Percentiles rank a stretch among this genome's conserved stretches.
Evolutionary conservation across 352 stramenopile species (phyloP).

Genomic region (Lagenidium giganteum): DNA sequence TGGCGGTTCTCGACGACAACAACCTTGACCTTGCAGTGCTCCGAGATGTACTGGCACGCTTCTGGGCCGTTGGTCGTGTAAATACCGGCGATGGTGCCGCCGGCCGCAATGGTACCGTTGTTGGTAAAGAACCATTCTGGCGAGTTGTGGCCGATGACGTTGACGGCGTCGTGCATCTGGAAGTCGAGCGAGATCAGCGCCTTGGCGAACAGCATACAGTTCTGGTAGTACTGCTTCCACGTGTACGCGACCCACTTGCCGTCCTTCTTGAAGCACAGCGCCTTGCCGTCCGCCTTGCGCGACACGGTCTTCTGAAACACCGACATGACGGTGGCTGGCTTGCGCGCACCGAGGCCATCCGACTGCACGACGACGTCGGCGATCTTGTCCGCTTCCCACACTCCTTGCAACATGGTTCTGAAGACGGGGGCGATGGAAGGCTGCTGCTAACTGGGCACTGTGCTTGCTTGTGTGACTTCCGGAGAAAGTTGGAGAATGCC

Average conservation of each 20-base stretch:
- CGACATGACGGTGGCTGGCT: slow-evolving; percentile 27
- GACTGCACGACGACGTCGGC: slow-evolving; percentile 3
- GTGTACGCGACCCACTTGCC: slow-evolving; percentile 35
- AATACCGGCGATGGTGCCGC: slow-evolving; percentile 60
- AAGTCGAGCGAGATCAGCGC: slow-evolving; percentile 58
- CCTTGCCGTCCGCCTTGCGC: slow-evolving; percentile 16
- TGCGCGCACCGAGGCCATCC: slow-evolving; percentile 21
- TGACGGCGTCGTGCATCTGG: slow-evolving; percentile 53
- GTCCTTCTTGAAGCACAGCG: slow-evolving; percentile 29
- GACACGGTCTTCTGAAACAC: slow-evolving; percentile 33
- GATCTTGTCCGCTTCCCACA: not conserved
- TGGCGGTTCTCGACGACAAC: slow-evolving; percentile 53
- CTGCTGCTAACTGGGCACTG: not conserved
- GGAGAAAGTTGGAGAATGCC: too few species aligned
- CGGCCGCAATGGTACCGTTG: slow-evolving; percentile 63
- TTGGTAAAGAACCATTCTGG: slow-evolving; percentile 75
- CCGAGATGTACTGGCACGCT: slow-evolving; percentile 57
- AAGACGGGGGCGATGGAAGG: too few species aligned
- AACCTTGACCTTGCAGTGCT: slow-evolving; percentile 55
- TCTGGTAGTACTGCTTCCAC: slow-evolving; percentile 57
- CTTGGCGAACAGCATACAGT: slow-evolving; percentile 46
- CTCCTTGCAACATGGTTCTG: slow-evolving; percentile 1
- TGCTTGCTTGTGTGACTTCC: too few species aligned
- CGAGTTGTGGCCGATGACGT: slow-evolving; percentile 73
- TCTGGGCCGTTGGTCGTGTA: slow-evolving; percentile 73